Base-by-base conservation (phyloP, 176 grass and related monocot species). In the Poa pratensis region DNA sequence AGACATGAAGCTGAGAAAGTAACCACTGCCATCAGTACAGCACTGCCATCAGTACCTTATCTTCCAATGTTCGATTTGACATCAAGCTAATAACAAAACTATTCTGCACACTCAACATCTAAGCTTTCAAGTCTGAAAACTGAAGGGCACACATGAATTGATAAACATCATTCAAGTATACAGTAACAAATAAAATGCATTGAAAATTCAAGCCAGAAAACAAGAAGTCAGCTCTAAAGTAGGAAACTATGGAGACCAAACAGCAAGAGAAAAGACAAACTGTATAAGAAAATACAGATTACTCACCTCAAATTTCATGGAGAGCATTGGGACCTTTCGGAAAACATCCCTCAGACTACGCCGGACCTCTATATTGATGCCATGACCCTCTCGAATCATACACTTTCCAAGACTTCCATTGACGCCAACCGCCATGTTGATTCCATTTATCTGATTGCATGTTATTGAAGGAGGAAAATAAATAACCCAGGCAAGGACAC, bases 401-500 rank as follows among this genome's bases (percentile, higher is more conserved):
- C 86, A 89, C 89, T 93, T 95, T 7, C 96, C 96, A 58, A 95
- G 75, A 80, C 46, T 82, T 67, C 93, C 93, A 76, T 89, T 86
- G 73, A 98, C 69, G 74, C 96, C 96, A 78, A 98, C 89, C 24
- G 91, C 91, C 96, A 98, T 90, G 88, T 98, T 98, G 87, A 98
- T 95, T 81, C 96, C 93, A 83, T 98, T 85, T 85, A 98, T 98
- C 96, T 98, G 73, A 87, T 84, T 86, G 10, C 48, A 78, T 49
- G 40, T 83, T 39, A 81, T 90, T 79, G 12, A 78, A 83, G 45
- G 51, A 77, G 69, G 12, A 79, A 6, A 53, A 82, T 82, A 16
- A 87, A 92, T 80, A 79, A 75, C 74, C 7, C 9, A 80, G 34
- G 46, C 45, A 68, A 59, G 39, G 76, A 16, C 34, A 79, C 51